Evolutionary conservation across 352 stramenopile species (phyloP).

Genomic region (Blastocystis hominis): DNA sequence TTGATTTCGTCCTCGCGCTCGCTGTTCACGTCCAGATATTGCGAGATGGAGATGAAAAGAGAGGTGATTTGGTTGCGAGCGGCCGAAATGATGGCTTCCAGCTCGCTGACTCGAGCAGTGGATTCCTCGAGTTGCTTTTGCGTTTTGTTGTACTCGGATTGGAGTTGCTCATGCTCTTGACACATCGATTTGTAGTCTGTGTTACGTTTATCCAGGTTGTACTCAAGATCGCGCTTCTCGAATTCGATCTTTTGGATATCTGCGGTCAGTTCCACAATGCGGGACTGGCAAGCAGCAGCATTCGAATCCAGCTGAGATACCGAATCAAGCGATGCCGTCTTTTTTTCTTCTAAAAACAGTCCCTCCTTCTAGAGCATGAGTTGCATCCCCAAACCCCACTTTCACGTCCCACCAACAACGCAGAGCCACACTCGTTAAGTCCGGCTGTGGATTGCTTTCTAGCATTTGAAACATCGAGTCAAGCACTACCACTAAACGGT

Average conservation of each 20-base stretch:
- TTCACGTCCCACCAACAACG: slow-evolving; percentile 47
- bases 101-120: no score
- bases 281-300: background rate
- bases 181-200: background rate
- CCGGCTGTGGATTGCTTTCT: slow-evolving; percentile 27
- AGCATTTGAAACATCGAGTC: background rate
- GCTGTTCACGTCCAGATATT: background rate
- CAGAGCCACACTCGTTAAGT: background rate
- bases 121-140: background rate
- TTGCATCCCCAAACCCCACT: background rate
- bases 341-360: background rate
- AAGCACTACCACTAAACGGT: background rate
- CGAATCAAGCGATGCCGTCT: background rate
- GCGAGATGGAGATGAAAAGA: slow-evolving; percentile 6
- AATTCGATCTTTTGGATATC: slow-evolving; percentile 1
- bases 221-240: background rate
- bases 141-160: background rate
- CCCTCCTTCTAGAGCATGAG: background rate
- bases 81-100: background rate
- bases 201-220: background rate
- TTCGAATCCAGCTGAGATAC: background rate
- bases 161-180: background rate
- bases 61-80: background rate
- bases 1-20: slow-evolving; percentile 26
- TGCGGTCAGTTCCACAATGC: background rate